A percentile compares a stretch with the other conserved stretches of the same genome.
These are phyloP conservation scores for Lactarius pseudohatsudake DNA, from an alignment of 768 basidiomycete species.

Conservation along the genomic window DNA sequence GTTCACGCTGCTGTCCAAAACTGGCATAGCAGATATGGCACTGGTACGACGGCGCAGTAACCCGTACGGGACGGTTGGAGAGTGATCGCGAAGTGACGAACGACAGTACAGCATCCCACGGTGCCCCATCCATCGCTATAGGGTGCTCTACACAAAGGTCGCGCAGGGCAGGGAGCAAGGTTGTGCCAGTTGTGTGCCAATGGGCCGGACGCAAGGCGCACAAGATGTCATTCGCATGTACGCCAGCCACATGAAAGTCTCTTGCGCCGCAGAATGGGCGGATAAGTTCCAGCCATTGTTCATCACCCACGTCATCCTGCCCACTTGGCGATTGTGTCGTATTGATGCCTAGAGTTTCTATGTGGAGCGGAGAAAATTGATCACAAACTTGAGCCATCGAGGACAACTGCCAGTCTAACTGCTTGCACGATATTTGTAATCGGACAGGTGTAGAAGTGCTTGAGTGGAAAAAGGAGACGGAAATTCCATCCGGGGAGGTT, in stretches of 20 bases:
- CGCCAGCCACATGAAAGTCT: neutral
- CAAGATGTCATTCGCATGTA: too few relatives aligned
- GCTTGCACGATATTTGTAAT: neutral
- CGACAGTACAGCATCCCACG: too few relatives aligned
- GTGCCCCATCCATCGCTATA: too few relatives aligned
- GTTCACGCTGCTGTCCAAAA: too few relatives aligned
- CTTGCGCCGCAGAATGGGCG: neutral
- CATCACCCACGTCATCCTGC: neutral
- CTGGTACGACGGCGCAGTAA: too few relatives aligned
- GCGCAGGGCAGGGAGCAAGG: too few relatives aligned
- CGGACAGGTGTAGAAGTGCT: fast-evolving
- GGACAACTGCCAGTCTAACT: neutral
- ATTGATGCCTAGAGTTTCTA: neutral
- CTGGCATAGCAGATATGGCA: too few relatives aligned
- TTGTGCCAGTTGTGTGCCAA: too few relatives aligned
- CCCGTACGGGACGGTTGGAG: too few relatives aligned
- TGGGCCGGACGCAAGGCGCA: neutral
- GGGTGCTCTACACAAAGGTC: too few relatives aligned
- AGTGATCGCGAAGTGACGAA: too few relatives aligned
- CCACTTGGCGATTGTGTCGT: neutral
- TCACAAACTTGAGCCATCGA: neutral
- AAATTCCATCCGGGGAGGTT: neutral
- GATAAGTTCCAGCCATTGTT: neutral
- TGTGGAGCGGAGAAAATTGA: neutral
- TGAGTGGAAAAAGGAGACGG: neutral